Evolutionary conservation across 306 rosid genomes (phyloP).

Genomic region (Lathyrus sativus): DNA sequence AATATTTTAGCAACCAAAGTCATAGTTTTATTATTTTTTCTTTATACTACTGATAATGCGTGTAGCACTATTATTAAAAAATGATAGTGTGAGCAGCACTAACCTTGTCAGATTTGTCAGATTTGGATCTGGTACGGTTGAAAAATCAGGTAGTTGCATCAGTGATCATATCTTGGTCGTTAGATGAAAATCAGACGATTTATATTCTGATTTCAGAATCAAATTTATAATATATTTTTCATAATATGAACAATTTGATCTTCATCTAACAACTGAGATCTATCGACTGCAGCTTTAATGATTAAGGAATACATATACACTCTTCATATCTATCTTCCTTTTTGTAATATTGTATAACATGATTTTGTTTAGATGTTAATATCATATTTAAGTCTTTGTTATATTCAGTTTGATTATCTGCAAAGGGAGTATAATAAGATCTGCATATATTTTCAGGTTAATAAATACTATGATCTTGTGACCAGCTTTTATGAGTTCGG

Average conservation of each 20-base stretch:
- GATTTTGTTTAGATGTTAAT: slow-evolving; percentile 23
- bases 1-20: slow-evolving; percentile 14
- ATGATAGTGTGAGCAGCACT: background rate
- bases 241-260: background rate
- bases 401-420: slow-evolving; percentile 24
- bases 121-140: background rate
- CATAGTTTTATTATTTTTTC: background rate
- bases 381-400: background rate
- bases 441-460: slow-evolving; percentile 63
- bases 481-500: slow-evolving; percentile 98
- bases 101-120: slow-evolving; percentile 1
- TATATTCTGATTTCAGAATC: background rate
- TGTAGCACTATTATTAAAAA: background rate
- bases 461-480: slow-evolving; percentile 87
- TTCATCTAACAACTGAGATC: background rate
- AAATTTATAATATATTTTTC: background rate
- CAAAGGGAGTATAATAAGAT: slow-evolving; percentile 25
- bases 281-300: background rate
- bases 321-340: background rate
- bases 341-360: slow-evolving; percentile 27
- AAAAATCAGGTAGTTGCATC: background rate
- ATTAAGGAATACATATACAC: background rate
- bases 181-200: background rate
- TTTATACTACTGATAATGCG: background rate
- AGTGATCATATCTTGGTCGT: background rate